These are phyloP conservation scores for Fusarium citri DNA, from an alignment of 2,329 filamentous ascomycete genomes.

Conservation along the genomic window DNA sequence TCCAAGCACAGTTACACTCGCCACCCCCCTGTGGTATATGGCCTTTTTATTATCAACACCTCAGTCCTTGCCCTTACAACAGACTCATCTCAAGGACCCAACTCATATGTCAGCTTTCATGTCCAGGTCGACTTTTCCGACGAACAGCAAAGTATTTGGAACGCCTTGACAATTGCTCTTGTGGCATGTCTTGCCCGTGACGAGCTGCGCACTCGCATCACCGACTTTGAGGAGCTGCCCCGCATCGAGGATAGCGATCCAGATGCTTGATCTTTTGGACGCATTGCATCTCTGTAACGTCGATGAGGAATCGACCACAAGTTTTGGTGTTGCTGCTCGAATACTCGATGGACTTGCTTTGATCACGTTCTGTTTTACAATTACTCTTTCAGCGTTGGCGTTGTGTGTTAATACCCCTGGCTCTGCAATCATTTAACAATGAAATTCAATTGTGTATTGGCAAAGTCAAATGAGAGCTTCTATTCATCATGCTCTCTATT, in stretches of 20 bases:
- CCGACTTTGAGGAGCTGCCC: slow-evolving; percentile 52
- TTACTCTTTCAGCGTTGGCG: not conserved
- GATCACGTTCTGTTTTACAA: slow-evolving; percentile 14
- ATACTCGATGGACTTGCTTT: slow-evolving; percentile 2
- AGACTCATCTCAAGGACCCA: slow-evolving; percentile 53
- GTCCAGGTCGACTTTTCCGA: slow-evolving; percentile 56
- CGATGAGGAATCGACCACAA: not conserved
- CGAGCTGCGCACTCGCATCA: slow-evolving; percentile 50
- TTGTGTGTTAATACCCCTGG: slow-evolving; percentile 9
- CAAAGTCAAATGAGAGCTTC: slow-evolving; percentile 41
- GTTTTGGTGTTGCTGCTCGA: not conserved
- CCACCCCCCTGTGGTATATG: slow-evolving; percentile 56
- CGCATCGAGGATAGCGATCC: slow-evolving; percentile 52
- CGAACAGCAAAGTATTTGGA: slow-evolving; percentile 57
- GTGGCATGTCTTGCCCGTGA: slow-evolving; percentile 56
- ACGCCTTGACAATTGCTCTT: slow-evolving; percentile 57
- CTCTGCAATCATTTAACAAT: not conserved
- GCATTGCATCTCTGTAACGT: not conserved
- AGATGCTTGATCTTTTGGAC: slow-evolving; percentile 48
- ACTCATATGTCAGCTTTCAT: slow-evolving; percentile 57
- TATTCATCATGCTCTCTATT: slow-evolving; percentile 44
- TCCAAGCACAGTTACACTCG: slow-evolving; percentile 42
- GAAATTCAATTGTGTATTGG: slow-evolving; percentile 3
- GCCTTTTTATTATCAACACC: slow-evolving; percentile 56
- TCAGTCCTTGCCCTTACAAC: slow-evolving; percentile 55